These are phyloP conservation scores for Medicago ruthenica DNA, from an alignment of 306 rosid genomes.

Conservation along the genomic window DNA sequence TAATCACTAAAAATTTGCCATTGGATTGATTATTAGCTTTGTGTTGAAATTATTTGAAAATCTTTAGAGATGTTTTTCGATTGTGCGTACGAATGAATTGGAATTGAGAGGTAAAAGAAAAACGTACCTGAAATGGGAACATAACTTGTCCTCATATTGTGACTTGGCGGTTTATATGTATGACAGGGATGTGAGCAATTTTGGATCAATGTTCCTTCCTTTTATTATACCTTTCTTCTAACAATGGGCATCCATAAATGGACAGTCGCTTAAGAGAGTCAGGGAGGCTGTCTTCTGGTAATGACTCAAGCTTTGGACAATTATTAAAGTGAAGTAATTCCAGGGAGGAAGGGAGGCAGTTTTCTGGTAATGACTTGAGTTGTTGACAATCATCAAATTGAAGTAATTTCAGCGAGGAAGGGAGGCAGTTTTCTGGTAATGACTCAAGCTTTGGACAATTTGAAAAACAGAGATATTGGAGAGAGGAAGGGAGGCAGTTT, in stretches of 20 bases:
- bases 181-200: background rate
- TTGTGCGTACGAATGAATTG: too few species aligned
- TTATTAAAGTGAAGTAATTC: accelerated
- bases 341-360: background rate
- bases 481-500: too few species aligned
- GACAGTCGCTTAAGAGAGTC: background rate
- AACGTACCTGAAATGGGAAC: background rate
- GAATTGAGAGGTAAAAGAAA: too few species aligned
- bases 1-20: too few species aligned
- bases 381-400: accelerated
- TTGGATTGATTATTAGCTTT: too few species aligned
- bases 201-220: background rate
- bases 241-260: background rate
- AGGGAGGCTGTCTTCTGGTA: background rate
- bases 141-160: background rate
- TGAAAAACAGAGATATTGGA: too few species aligned
- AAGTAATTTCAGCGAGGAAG: background rate
- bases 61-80: too few species aligned
- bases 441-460: too few species aligned
- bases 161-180: background rate
- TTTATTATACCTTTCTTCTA: background rate
- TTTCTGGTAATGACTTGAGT: background rate
- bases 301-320: background rate
- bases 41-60: too few species aligned
- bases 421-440: too few species aligned